Evolutionary conservation across 2,329 filamentous ascomycete genomes (phyloP).

Genomic region (Fonsecaea monophora): DNA sequence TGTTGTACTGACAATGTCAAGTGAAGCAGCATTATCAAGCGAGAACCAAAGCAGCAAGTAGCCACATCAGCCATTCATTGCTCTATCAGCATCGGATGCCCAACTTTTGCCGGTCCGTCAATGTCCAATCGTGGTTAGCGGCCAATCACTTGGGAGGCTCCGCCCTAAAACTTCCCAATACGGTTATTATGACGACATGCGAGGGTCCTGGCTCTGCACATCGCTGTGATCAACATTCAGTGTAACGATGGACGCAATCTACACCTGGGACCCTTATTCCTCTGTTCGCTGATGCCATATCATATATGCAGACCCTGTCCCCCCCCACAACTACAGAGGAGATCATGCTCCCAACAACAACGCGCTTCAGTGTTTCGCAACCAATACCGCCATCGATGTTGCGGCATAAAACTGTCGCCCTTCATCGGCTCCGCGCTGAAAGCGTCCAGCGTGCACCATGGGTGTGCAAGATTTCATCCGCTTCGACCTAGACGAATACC

Average conservation of each 20-base stretch:
- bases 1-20: background rate
- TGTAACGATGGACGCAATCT: background rate
- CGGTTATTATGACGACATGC: background rate
- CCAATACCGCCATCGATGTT: background rate
- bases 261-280: slow-evolving; percentile 1
- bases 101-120: background rate
- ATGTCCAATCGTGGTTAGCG: background rate
- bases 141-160: background rate
- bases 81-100: background rate
- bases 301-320: background rate
- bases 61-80: too few relatives aligned
- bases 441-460: slow-evolving; percentile 7
- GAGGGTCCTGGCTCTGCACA: background rate
- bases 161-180: background rate
- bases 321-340: background rate
- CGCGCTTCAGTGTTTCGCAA: background rate
- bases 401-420: background rate
- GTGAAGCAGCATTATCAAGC: too few relatives aligned
- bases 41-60: too few relatives aligned
- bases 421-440: background rate
- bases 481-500: slow-evolving; percentile 18
- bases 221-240: background rate
- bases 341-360: background rate
- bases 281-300: background rate
- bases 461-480: slow-evolving; percentile 19